A percentile compares a stretch with the other conserved stretches of the same genome.
Conservation (phyloP, 192 early-diverging fungal species). For the Anaeromyces robustus region DNA sequence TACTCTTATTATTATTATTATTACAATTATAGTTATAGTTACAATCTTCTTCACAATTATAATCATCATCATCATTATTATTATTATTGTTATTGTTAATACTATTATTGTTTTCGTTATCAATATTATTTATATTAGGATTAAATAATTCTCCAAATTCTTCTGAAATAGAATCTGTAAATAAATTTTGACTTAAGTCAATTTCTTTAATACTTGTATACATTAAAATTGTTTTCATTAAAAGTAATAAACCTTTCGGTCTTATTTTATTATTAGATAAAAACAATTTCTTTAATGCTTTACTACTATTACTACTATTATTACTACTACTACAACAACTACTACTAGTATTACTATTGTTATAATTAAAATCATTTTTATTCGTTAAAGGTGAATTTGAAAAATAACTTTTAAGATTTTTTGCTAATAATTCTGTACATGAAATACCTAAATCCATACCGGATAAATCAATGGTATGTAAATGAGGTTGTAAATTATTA, state of each 20-base stretch:
- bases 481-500: not conserved
- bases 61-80: too few species aligned
- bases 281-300: not conserved
- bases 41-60: too few species aligned
- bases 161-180: not conserved
- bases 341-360: too few species aligned
- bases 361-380: too few species aligned
- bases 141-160: not conserved
- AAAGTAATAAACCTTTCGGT: not conserved
- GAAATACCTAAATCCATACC: not conserved
- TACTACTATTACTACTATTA: not conserved
- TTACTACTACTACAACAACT: not conserved
- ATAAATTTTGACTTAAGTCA: not conserved
- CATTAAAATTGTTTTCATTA: not conserved
- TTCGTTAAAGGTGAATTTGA: not conserved
- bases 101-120: too few species aligned
- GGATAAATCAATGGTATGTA: not conserved
- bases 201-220: not conserved
- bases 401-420: not conserved
- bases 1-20: too few species aligned
- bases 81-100: too few species aligned
- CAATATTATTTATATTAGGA: too few species aligned
- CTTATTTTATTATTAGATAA: not conserved
- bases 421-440: not conserved
- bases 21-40: too few species aligned